Conservation (phyloP, 352 stramenopile species). For the Thalassiosira gravida region DNA sequence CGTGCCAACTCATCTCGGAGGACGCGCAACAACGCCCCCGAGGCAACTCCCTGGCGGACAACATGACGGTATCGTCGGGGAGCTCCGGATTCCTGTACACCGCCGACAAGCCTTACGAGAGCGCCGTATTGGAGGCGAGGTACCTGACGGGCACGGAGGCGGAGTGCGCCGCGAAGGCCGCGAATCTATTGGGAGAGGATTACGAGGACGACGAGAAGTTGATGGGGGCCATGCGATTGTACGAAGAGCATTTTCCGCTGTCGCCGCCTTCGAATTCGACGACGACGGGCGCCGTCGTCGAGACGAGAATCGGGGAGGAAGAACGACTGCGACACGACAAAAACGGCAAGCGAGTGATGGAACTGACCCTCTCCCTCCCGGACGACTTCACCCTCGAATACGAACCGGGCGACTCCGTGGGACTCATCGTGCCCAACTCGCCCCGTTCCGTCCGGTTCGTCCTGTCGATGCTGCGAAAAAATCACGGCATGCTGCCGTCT, state of each 20-base stretch:
- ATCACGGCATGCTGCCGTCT: slow-evolving; percentile 61
- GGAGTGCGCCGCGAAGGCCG: slow-evolving; percentile 54
- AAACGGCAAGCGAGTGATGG: slow-evolving; percentile 86
- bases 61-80: slow-evolving; percentile 64
- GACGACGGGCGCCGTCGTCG: too few relatives aligned
- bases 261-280: too few relatives aligned
- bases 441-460: slow-evolving; percentile 64
- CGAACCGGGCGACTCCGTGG: slow-evolving; percentile 85
- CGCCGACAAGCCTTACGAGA: slow-evolving; percentile 70
- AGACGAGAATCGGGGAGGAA: slow-evolving; percentile 7
- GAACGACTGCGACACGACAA: slow-evolving; percentile 41
- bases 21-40: slow-evolving; percentile 29
- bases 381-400: slow-evolving; percentile 84
- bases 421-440: slow-evolving; percentile 80
- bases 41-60: slow-evolving; percentile 47
- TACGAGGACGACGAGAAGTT: slow-evolving; percentile 39
- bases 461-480: slow-evolving; percentile 61
- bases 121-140: slow-evolving; percentile 61
- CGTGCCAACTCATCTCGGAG: slow-evolving; percentile 62
- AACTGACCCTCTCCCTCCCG: slow-evolving; percentile 78
- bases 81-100: slow-evolving; percentile 69
- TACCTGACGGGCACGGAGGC: slow-evolving; percentile 80
- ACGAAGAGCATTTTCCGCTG: slow-evolving; percentile 60
- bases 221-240: slow-evolving; percentile 42
- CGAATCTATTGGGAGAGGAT: slow-evolving; percentile 33